Conservation (phyloP, 805 yeast species). For the Citeromyces nyonsensis region DNA sequence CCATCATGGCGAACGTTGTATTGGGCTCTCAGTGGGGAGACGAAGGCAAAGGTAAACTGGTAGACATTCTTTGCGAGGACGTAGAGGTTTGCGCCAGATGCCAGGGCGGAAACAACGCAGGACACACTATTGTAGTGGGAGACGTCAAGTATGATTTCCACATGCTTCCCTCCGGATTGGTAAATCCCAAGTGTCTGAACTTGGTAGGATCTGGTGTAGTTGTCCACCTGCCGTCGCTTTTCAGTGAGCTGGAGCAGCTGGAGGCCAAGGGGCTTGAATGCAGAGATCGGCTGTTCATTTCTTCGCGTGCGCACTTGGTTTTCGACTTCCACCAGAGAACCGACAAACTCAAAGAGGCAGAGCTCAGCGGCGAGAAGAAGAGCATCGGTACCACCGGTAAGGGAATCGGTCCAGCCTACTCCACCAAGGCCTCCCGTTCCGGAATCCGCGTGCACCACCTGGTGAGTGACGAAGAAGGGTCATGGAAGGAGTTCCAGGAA, state of each 20-base stretch:
- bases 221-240: slow-evolving; percentile 85
- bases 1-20: slow-evolving; percentile 71
- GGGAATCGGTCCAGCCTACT: slow-evolving; percentile 97
- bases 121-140: slow-evolving; percentile 93
- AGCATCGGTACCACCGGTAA: slow-evolving; percentile 96
- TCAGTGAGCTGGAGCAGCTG: slow-evolving; percentile 69
- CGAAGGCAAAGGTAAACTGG: slow-evolving; percentile 98
- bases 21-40: slow-evolving; percentile 99
- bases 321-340: slow-evolving; percentile 97
- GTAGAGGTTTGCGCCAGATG: slow-evolving; percentile 96
- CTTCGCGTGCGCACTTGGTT: slow-evolving; percentile 91
- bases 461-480: slow-evolving; percentile 74
- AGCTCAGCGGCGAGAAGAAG: slow-evolving; percentile 65
- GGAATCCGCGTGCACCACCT: slow-evolving; percentile 95
- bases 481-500: slow-evolving; percentile 84
- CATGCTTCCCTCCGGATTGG: slow-evolving; percentile 97
- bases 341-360: slow-evolving; percentile 89
- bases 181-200: slow-evolving; percentile 82
- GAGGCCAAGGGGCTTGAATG: slow-evolving; percentile 73
- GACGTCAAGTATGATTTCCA: slow-evolving; percentile 91
- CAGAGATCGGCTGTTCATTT: slow-evolving; percentile 65
- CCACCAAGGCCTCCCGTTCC: slow-evolving; percentile 92
- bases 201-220: slow-evolving; percentile 95
- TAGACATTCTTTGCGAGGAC: slow-evolving; percentile 86
- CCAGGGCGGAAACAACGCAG: slow-evolving; percentile 98